Evolutionary conservation across 805 yeast genomes (phyloP), one percentile per base, ranked within the genome.

Genomic region (Candida ficus): DNA sequence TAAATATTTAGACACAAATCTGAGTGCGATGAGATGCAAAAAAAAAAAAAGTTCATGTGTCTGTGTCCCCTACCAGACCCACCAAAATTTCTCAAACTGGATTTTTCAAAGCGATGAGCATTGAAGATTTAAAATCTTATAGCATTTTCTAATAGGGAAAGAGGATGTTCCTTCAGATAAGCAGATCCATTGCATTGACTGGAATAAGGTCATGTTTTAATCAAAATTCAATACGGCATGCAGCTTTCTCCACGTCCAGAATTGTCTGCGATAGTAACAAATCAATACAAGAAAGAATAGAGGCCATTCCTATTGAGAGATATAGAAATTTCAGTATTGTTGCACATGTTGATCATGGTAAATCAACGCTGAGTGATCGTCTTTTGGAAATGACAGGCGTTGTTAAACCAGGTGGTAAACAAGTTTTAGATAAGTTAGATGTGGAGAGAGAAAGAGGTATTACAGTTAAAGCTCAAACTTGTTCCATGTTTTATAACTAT

Each of bases 371-470:
- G 17, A 83, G 95, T 47, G 99, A 91, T 58, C 67, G 98, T 37
- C 66, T 91, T 23, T 65, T 91, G 21, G 97, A 93, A 54, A 61
- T 87, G 33, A 93, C 98, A 0, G 91, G 93, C 0, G 97, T 91
- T 1, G 85, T 91, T 21, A 75, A 83, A 41, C 76, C 86, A 0
- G 88, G 89, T 2, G 86, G 84, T 56, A 80, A 79, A 49, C 97
- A 91, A 60, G 91, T 93, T 27, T 67, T 91, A 47, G 99, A 91
- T 58, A 84, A 83, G 56, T 66, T 91, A 44, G 97, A 93, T 55
- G 99, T 91, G 16, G 99, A 91, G 59, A 69, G 95, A 57, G 98
- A 91, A 63, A 68, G 99, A 53, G 99, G 99, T 3, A 91, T 91
- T 53, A 91, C 99, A 0, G 93, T 91, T 41, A 91, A 91, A 61